Conservation (phyloP, 2,329 filamentous ascomycete genomes). For the Xylaria sp. region DNA sequence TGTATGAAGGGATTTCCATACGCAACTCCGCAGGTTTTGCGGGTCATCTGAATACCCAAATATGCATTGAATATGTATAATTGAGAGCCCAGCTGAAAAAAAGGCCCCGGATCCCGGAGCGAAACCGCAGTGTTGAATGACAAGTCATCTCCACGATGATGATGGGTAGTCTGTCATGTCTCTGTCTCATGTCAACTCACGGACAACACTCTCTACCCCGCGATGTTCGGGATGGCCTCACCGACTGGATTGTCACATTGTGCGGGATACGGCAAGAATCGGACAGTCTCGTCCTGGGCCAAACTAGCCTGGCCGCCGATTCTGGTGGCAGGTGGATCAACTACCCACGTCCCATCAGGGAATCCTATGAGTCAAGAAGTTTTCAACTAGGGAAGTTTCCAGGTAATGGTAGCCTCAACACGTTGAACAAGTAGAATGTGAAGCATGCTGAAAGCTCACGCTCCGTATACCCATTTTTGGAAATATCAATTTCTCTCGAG, state of each 20-base stretch:
- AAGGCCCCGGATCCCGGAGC: neutral
- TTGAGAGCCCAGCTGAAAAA: neutral
- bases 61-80: neutral
- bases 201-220: neutral
- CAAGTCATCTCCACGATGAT: neutral
- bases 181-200: neutral
- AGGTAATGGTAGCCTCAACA: no score
- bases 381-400: no score
- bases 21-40: neutral
- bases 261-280: no score
- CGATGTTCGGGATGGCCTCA: neutral
- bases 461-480: no score
- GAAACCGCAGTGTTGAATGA: neutral
- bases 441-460: no score
- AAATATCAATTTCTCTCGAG: neutral
- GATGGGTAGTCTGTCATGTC: neutral
- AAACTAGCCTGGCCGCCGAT: no score
- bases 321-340: no score
- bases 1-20: neutral
- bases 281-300: no score
- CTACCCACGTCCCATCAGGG: no score
- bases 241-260: neutral
- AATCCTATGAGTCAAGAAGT: no score
- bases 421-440: no score
- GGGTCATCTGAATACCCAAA: neutral